Conservation (phyloP, 768 basidiomycete species). For the Infundibulicybe gibba region DNA sequence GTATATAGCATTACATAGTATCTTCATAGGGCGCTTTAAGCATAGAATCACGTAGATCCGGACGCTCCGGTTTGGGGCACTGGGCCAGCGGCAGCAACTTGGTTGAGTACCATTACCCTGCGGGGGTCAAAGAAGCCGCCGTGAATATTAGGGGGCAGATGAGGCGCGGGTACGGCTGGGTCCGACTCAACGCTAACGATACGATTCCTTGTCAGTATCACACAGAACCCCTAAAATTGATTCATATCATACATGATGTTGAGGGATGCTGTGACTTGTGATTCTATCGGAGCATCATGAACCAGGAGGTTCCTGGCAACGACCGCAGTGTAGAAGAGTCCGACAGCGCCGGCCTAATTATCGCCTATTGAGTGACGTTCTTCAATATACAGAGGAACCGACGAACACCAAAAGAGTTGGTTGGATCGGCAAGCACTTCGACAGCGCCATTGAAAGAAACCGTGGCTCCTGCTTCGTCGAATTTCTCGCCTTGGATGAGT, state of each 20-base stretch:
- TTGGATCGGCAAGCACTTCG: conserved; percentile 18
- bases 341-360: conserved; percentile 17
- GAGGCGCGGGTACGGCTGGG: too few relatives aligned
- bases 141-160: too few relatives aligned
- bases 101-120: too few relatives aligned
- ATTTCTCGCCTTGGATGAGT: conserved; percentile 24
- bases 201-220: too few relatives aligned
- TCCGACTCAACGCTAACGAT: too few relatives aligned
- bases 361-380: conserved; percentile 1
- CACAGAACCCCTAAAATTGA: too few relatives aligned
- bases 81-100: too few relatives aligned
- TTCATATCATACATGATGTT: conserved; percentile 30
- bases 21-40: too few relatives aligned
- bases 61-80: too few relatives aligned
- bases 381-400: background rate
- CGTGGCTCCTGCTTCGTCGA: conserved; percentile 22
- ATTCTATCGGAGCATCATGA: conserved; percentile 26
- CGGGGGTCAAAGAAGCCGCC: too few relatives aligned
- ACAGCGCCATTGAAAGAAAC: conserved; percentile 25
- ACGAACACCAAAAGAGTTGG: conserved; percentile 9
- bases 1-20: too few relatives aligned
- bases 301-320: conserved; percentile 28
- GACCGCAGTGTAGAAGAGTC: conserved; percentile 33
- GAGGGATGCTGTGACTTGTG: conserved; percentile 27
- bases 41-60: too few relatives aligned